Conservation (phyloP, 129 eudicot species). For the Ambrosia trifida region DNA sequence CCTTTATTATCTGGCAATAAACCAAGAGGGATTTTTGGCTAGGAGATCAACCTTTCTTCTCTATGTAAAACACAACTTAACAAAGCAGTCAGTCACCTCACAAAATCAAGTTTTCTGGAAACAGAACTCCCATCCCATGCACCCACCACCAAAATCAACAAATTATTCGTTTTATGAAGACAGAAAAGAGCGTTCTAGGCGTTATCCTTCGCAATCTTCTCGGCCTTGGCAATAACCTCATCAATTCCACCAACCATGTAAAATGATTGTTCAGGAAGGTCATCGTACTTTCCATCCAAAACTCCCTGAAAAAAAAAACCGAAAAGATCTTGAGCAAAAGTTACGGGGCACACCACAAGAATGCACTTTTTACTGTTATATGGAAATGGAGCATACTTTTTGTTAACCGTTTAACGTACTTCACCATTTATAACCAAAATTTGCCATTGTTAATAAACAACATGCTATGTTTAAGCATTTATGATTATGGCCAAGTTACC, state of each 20-base stretch:
- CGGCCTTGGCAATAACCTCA: conserved; percentile 51
- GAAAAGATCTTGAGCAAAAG: neutral
- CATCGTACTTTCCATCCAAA: conserved; percentile 47
- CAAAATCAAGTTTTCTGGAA: conserved; percentile 20
- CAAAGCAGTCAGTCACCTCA: neutral
- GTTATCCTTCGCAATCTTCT: conserved; percentile 45
- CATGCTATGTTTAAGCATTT: neutral
- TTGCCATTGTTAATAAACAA: neutral
- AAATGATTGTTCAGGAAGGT: conserved; percentile 38
- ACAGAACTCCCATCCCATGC: conserved; percentile 3
- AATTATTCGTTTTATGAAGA: conserved; percentile 21
- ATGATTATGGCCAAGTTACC: neutral
- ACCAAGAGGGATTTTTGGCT: conserved; percentile 10
- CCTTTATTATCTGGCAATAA: conserved; percentile 34
- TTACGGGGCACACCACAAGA: neutral
- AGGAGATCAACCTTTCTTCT: conserved; percentile 17
- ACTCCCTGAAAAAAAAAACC: conserved; percentile 29
- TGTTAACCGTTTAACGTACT: neutral
- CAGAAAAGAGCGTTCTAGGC: conserved; percentile 10
- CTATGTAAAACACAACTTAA: conserved; percentile 30
- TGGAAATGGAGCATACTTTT: neutral
- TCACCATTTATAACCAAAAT: neutral
- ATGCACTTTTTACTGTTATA: neutral
- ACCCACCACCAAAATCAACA: conserved; percentile 26
- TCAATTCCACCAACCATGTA: conserved; percentile 55